phyloP scores from a whole-genome alignment of 306 rosid species.

The Comarum palustre region DNA sequence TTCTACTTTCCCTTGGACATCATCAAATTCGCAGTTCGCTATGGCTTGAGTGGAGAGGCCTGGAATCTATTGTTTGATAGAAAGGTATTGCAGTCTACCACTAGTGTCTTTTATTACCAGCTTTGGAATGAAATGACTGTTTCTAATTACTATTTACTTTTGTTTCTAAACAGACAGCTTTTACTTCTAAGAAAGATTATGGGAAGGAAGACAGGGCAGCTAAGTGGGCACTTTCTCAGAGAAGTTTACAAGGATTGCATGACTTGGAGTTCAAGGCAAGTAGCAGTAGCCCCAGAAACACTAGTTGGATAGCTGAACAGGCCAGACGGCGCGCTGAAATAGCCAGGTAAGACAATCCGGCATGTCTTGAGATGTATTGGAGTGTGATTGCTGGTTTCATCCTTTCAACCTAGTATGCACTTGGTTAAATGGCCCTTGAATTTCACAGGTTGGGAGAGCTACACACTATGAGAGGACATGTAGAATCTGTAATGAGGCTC shows the following conservation, averaged over 20 bases:
- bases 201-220: conserved; percentile 75
- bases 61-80: conserved; percentile 75
- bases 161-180: conserved; percentile 65
- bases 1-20: conserved; percentile 78
- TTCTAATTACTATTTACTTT: conserved; percentile 2
- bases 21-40: conserved; percentile 69
- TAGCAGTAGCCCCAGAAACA: not conserved
- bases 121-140: not conserved
- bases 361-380: not conserved
- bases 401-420: not conserved
- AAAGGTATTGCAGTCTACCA: conserved; percentile 41
- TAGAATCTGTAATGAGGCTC: conserved; percentile 68
- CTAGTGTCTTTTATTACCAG: not conserved
- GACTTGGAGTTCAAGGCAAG: conserved; percentile 39
- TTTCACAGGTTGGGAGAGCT: conserved; percentile 68
- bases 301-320: conserved; percentile 40
- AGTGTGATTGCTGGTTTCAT: not conserved
- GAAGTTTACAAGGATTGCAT: conserved; percentile 60
- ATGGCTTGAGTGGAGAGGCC: conserved; percentile 75
- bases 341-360: conserved; percentile 43
- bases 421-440: conserved; percentile 1
- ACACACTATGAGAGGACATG: conserved; percentile 69
- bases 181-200: conserved; percentile 68
- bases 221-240: conserved; percentile 71
- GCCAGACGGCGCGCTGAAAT: conserved; percentile 75